A percentile compares a stretch with the other conserved stretches of the same genome.
Conservation (phyloP, 768 basidiomycete genomes). For the Suillus occidentalis region DNA sequence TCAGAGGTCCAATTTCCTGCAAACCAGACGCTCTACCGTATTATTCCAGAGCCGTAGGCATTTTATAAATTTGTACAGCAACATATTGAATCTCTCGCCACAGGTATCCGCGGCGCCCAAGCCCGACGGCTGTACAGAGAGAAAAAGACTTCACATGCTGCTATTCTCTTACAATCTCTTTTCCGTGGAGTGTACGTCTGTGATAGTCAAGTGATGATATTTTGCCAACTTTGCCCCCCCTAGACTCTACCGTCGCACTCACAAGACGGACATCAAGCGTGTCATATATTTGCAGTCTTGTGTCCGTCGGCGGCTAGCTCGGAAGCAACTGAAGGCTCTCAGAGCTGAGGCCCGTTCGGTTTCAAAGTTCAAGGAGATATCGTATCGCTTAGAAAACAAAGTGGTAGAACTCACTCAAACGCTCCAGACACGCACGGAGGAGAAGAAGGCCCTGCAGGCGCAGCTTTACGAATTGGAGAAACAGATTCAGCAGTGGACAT, state of each 20-base stretch:
- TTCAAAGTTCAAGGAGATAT: conserved; percentile 98
- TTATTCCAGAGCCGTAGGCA: conserved; percentile 84
- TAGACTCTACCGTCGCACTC: conserved; percentile 55
- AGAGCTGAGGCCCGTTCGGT: conserved; percentile 94
- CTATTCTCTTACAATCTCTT: conserved; percentile 75
- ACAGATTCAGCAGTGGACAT: conserved; percentile 82
- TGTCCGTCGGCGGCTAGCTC: conserved; percentile 83
- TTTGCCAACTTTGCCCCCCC: conserved; percentile 12
- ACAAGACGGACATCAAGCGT: conserved; percentile 60
- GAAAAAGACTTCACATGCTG: conserved; percentile 57
- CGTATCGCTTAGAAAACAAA: conserved; percentile 97
- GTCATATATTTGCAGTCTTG: conserved; percentile 91
- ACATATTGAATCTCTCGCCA: conserved; percentile 9
- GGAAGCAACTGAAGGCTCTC: conserved; percentile 80
- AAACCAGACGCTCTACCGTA: conserved; percentile 59
- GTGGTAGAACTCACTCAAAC: conserved; percentile 97
- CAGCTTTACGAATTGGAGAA: conserved; percentile 78
- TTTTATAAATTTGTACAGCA: neutral
- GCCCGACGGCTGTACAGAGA: conserved; percentile 61
- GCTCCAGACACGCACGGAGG: conserved; percentile 85
- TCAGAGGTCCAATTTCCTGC: conserved; percentile 69
- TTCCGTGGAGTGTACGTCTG: conserved; percentile 82
- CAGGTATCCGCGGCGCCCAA: conserved; percentile 76
- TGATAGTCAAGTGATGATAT: conserved; percentile 4
- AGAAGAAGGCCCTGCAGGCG: conserved; percentile 85